Evolutionary conservation across 2,329 filamentous ascomycete genomes (phyloP).

Genomic region (Grosmannia huntii): DNA sequence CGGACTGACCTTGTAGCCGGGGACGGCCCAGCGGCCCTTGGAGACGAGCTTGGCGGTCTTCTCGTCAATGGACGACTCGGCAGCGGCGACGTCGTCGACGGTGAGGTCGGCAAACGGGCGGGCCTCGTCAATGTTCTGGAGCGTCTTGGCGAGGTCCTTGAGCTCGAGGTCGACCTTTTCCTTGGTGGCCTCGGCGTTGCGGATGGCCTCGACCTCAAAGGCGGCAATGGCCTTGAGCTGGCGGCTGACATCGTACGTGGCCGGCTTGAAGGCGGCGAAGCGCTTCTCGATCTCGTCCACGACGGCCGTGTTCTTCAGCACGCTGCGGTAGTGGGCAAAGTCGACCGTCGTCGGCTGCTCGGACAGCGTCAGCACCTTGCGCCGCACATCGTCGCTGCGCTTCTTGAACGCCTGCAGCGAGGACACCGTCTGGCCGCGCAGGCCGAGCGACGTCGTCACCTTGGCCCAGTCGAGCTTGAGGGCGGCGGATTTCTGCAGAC

Average conservation of each 20-base stretch:
- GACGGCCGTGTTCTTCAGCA: constrained; percentile 92
- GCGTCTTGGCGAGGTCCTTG: constrained; percentile 82
- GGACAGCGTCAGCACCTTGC: constrained; percentile 73
- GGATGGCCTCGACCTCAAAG: constrained; percentile 91
- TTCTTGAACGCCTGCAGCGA: constrained; percentile 97
- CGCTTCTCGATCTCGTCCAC: constrained; percentile 96
- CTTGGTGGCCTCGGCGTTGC: constrained; percentile 97
- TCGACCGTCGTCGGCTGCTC: constrained; percentile 81
- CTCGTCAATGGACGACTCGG: constrained; percentile 94
- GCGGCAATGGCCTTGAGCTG: constrained; percentile 98
- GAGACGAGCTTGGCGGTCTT: constrained; percentile 89
- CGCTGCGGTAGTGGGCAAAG: constrained; percentile 81
- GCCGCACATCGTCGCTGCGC: constrained; percentile 97
- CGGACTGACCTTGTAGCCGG: constrained; percentile 84
- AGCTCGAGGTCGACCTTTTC: constrained; percentile 89
- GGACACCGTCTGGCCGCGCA: constrained; percentile 85
- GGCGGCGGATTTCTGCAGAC: constrained; percentile 80
- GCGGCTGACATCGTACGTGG: constrained; percentile 80
- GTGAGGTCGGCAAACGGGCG: constrained; percentile 95
- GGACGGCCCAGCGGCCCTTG: constrained; percentile 96
- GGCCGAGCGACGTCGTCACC: constrained; percentile 84
- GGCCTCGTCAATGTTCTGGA: constrained; percentile 94
- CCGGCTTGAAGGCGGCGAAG: constrained; percentile 82
- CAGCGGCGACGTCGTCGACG: constrained; percentile 89
- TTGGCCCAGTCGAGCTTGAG: constrained; percentile 99